Evolutionary conservation across 139 green algal genomes (phyloP), one percentile per base, ranked within the genome.

Genomic region (Ulvella scutata): DNA sequence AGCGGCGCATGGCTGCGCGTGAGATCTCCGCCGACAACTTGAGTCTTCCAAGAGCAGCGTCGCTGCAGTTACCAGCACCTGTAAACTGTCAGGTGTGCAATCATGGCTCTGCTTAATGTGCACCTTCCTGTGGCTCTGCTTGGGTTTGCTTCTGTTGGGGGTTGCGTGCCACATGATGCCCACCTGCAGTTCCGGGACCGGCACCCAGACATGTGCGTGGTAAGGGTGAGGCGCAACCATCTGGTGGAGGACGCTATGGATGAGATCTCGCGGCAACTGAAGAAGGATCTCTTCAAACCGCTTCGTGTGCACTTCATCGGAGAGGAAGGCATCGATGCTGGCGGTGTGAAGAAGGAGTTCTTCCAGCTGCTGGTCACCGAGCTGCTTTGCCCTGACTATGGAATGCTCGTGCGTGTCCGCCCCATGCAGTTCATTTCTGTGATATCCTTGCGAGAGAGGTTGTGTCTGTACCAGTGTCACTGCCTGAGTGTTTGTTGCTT

Each of bases 221-320:
- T 97, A 35, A 80, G 92, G 29, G 85, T 97, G 61, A 82, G 92
- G 13, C 83, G 92, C 39, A 90, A 87, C 39, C 90, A 94, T 81
- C 83, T 97, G 39, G 74, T 94, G 67, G 86, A 94, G 78, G 92
- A 97, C 75, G 90, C 92, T 0, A 77, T 97, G 43, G 80, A 91
- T 67, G 92, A 97, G 84, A 89, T 97, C 37, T 84, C 85, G 2
- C 81, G 92, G 39, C 90, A 95, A 82, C 76, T 78, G 36, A 39
- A 62, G 51, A 75, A 83, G 38, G 92, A 97, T 78, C 85, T 97
- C 76, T 92, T 92, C 85, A 97, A 97, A 81, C 92, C 92, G 31
- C 79, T 97, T 67, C 84, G 90, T 43, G 92, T 97, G 77, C 90
- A 97, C 82, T 97, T 97, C 80, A 97, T 97, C 43, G 90, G 90